Conservation (phyloP, 768 basidiomycete species). For the Suillus tomentosus region DNA sequence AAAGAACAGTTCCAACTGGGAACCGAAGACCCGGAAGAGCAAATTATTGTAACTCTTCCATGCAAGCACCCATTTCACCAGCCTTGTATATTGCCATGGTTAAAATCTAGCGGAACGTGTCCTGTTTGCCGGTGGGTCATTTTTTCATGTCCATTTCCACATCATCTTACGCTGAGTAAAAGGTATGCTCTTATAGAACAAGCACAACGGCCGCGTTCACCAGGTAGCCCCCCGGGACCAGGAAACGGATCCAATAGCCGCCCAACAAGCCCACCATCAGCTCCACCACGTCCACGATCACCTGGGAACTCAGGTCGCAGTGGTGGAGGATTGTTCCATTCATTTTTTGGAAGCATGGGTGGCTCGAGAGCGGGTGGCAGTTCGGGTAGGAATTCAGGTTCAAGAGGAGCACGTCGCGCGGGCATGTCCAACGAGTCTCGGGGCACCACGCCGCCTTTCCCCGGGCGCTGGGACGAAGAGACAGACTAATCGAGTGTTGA, state of each 20-base stretch:
- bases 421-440: slow-evolving; percentile 13
- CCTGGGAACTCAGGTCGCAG: slow-evolving; percentile 25
- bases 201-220: slow-evolving; percentile 41
- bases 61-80: slow-evolving; percentile 93
- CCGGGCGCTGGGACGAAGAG: slow-evolving; percentile 38
- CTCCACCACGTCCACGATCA: slow-evolving; percentile 20
- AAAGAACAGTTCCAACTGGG: slow-evolving; percentile 78
- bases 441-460: slow-evolving; percentile 27
- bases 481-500: slow-evolving; percentile 27
- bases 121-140: slow-evolving; percentile 84
- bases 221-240: slow-evolving; percentile 30
- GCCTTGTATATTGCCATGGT: slow-evolving; percentile 88
- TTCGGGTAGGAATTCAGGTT: slow-evolving; percentile 14
- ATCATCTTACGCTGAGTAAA: slow-evolving; percentile 14
- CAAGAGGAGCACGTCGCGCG: slow-evolving; percentile 18
- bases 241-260: slow-evolving; percentile 14
- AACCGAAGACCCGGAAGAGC: slow-evolving; percentile 76
- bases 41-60: slow-evolving; percentile 78
- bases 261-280: slow-evolving; percentile 20
- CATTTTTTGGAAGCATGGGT: slow-evolving; percentile 28
- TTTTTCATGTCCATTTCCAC: neutral
- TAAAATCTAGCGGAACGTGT: slow-evolving; percentile 91
- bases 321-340: slow-evolving; percentile 27
- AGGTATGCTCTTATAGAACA: slow-evolving; percentile 73
- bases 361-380: slow-evolving; percentile 21